Evolutionary conservation across 2,329 filamentous ascomycete genomes (phyloP), one percentile per base, ranked within the genome.

Genomic region (Cryphonectria japonica): DNA sequence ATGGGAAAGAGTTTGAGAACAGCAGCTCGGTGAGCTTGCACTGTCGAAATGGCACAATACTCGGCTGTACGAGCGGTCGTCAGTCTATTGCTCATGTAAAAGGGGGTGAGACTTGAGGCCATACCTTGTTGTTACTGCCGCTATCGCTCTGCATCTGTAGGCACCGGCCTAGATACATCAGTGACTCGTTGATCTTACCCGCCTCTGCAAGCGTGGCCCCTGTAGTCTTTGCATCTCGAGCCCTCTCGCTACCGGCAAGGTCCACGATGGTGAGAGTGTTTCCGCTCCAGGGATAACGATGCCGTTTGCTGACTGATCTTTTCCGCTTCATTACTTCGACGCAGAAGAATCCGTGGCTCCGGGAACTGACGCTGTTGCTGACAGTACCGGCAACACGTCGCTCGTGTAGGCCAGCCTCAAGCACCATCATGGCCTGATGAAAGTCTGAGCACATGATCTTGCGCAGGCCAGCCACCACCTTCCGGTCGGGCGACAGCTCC

Each of bases 91-190:
- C 9, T 29, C 26, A n/a, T 22, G 11, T 43, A 6, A 0, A 37
- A 22, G 9, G 13, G 11, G 29, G 29, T 8, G 8, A n/a, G n/a
- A 2, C 26, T 37, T 16, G 0, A 19, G n/a, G n/a, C 26, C 79
- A 63, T 85, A 93, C 92, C 87, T 93, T 95, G 78, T 87, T 89
- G 16, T 90, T 91, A 73, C 86, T 91, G 60, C 91, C 90, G 43
- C 91, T 87, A 76, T 95, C 93, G 72, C 92, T 95, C 79, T 98
- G 95, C 86, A 97, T 95, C 79, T 98, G 95, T 76, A 99, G 87
- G 79, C 96, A 99, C 78, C 98, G 96, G 0, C 96, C 96, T 1
- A 99, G 87, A 79, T 98, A 98, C 96, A 99, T 99, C 78, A 99
- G 84, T 78, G 93, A 97, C 81, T 98, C 95, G 78, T 99, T 99